phyloP scores from a whole-genome alignment of 768 basidiomycete genomes.

The Cyclocybe cylindracea region DNA sequence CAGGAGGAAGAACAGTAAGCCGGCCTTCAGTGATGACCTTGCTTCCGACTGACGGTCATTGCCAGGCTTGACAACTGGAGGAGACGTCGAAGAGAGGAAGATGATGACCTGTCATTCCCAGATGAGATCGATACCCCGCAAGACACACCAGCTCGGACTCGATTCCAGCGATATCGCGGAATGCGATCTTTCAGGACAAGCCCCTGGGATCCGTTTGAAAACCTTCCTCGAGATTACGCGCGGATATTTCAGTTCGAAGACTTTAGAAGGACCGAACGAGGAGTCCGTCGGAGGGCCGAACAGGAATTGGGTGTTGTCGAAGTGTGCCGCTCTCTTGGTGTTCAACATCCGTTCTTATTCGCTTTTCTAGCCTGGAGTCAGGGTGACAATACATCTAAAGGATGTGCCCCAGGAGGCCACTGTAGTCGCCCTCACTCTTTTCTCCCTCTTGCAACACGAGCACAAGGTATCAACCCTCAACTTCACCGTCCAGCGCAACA shows the following conservation, averaged over 20 bases:
- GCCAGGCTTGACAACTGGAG: constrained; percentile 70
- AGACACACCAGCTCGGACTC: constrained; percentile 72
- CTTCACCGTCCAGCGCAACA: constrained; percentile 92
- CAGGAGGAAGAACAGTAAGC: constrained; percentile 88
- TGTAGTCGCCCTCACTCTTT: constrained; percentile 61
- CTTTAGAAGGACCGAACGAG: constrained; percentile 81
- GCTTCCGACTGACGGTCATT: not conserved
- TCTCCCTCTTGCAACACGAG: constrained; percentile 90
- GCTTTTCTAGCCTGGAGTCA: constrained; percentile 65
- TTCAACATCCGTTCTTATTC: not conserved
- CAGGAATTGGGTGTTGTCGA: constrained; percentile 60
- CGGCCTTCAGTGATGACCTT: not conserved
- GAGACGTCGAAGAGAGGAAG: constrained; percentile 70
- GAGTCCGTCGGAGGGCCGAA: constrained; percentile 65
- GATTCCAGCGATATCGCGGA: constrained; percentile 93
- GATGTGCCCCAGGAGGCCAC: constrained; percentile 70
- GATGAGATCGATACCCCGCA: constrained; percentile 96
- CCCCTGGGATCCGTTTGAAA: constrained; percentile 98
- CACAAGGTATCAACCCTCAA: constrained; percentile 94
- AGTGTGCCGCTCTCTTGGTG: constrained; percentile 42
- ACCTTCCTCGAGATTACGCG: constrained; percentile 90
- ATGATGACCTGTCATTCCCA: constrained; percentile 85
- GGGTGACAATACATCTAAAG: constrained; percentile 77
- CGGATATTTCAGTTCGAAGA: constrained; percentile 97
- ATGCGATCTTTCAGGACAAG: constrained; percentile 92